Base-by-base conservation (phyloP, 768 basidiomycete species). In the Kwoniella europaea region DNA sequence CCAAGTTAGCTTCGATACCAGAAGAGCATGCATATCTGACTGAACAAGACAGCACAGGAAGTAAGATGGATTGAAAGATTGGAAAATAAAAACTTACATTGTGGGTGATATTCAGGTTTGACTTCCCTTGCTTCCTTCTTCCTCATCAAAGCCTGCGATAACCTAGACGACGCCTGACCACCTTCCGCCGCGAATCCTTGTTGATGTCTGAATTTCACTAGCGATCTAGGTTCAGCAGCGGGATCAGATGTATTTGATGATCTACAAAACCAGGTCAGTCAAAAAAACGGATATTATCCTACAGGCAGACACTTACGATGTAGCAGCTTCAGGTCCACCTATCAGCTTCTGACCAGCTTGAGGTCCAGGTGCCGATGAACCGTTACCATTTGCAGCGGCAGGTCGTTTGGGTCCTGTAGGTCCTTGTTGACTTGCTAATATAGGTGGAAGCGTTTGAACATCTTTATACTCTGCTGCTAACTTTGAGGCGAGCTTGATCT, bases 31-130 rank as follows among this genome's bases (percentile, higher is more conserved):
- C 35, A 35, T 35, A 35, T 35, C 6, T 35, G 35, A 7, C 35
- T 7, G 35, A 1, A 35, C 35, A 7, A 35, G 22, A n/a, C 5
- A 44, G 46, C 27, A 20, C 43, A 63, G 53, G 24, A 46, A 7
- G 35, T 4, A 61, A 10, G 29, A 29, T 29, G 22, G 44, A n/a
- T 22, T 24, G 10, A 52, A 18, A 41, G 43, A 41, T 27, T 43
- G 7, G 35, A 35, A 52, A 41, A 41, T 2, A 16, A 12, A 10
- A n/a, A 77, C 82, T 67, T 27, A 83, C 84, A 98, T 73, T 90
- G 91, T 6, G 97, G 89, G 77, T 99, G 97, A 80, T 94, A 98
- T 13, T 91, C 92, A 7, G 97, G 97, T 83, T 98, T 97, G 79
- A 98, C 89, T 9, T 92, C 94, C 43, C 94, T 89, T 3, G 91